Evolutionary conservation across 2,329 filamentous ascomycete species (phyloP).

Genomic region (Phialophora verrucosa): DNA sequence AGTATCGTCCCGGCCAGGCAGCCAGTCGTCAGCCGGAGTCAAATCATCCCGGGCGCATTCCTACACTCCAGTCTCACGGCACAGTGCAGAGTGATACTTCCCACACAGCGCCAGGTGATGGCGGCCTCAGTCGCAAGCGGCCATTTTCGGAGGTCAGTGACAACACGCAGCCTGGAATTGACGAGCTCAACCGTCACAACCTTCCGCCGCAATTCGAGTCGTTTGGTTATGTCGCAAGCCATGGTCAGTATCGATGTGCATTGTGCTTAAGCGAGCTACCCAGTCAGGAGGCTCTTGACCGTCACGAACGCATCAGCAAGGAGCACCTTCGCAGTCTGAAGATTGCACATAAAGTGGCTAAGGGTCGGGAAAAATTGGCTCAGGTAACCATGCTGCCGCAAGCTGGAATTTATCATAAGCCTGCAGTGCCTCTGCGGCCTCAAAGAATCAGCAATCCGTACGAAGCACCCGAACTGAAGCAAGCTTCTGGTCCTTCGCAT

Average conservation of each 20-base stretch:
- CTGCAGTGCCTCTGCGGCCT: conserved; percentile 8
- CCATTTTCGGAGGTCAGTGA: conserved; percentile 15
- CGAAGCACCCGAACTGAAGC: not conserved
- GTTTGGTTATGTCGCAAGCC: conserved; percentile 29
- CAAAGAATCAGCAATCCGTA: conserved; percentile 3
- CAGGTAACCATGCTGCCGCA: conserved; percentile 14
- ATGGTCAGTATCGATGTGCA: conserved; percentile 30
- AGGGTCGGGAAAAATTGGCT: conserved; percentile 24
- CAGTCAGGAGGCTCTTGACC: conserved; percentile 23
- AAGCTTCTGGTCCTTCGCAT: not conserved
- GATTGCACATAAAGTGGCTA: conserved; percentile 16
- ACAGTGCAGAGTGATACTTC: not conserved
- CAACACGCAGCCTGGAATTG: not conserved
- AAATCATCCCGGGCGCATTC: not conserved
- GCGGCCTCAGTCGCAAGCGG: conserved; percentile 15
- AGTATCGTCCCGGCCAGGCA: not conserved
- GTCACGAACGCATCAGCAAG: conserved; percentile 26
- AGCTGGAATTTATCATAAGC: not conserved
- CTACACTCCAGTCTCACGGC: not conserved
- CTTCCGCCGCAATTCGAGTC: conserved; percentile 9
- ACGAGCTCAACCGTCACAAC: not conserved
- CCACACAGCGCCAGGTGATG: not conserved
- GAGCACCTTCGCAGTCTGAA: conserved; percentile 26
- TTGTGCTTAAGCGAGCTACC: conserved; percentile 31
- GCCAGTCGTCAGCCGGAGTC: not conserved